Conservation (phyloP, 1,284 basidiomycete genomes). For the Heterobasidion parviporum region DNA sequence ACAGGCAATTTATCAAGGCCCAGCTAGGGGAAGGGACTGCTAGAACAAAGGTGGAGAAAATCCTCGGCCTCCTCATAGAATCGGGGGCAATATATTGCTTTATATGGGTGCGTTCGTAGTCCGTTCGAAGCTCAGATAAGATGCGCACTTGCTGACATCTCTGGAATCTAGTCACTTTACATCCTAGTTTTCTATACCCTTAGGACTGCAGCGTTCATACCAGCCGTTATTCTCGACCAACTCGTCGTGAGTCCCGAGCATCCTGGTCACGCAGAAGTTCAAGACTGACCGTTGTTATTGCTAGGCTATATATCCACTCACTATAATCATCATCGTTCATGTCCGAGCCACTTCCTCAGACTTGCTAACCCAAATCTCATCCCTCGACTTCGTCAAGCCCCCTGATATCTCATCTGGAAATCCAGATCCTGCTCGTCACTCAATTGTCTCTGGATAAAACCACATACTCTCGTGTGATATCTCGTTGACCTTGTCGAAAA, state of each 20-base stretch:
- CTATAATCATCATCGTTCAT: not conserved
- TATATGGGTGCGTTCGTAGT: slow-evolving; percentile 3
- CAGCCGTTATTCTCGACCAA: no score
- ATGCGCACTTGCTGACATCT: not conserved
- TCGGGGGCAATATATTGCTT: slow-evolving; percentile 7
- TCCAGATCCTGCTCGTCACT: no score
- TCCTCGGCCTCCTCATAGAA: slow-evolving; percentile 6
- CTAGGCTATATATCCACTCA: not conserved
- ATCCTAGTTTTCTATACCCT: no score
- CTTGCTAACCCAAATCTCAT: no score
- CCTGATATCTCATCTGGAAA: no score
- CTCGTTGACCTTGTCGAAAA: no score
- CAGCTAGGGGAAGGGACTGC: not conserved
- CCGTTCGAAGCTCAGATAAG: not conserved
- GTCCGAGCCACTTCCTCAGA: not conserved
- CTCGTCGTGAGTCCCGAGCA: not conserved
- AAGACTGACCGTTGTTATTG: no score
- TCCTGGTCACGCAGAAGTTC: not conserved
- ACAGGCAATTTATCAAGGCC: not conserved
- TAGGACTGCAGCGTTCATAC: no score
- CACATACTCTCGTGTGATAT: no score
- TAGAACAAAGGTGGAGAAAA: slow-evolving; percentile 1
- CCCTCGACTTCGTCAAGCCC: no score
- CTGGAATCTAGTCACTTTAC: no score
- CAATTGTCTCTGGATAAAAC: no score